Evolutionary conservation across 208 protist species (phyloP).

Genomic region (Cochliopodium minus): DNA sequence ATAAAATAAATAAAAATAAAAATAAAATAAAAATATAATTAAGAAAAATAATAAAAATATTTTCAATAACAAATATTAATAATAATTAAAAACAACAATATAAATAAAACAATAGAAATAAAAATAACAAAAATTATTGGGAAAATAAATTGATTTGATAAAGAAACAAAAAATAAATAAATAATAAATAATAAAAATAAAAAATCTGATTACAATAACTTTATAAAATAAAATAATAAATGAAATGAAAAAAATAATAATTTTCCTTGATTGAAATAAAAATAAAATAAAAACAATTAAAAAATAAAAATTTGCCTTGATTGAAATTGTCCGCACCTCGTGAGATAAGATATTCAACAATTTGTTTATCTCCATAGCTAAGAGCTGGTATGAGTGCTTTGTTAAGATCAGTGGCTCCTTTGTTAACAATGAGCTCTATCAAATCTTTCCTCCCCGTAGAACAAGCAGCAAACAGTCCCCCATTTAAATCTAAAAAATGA

Average conservation of each 20-base stretch:
- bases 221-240: slow-evolving; percentile 9
- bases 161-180: slow-evolving; percentile 14
- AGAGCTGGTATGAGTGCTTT: too few species aligned
- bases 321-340: not conserved
- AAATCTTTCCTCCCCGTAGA: too few species aligned
- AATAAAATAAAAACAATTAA: slow-evolving; percentile 13
- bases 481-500: slow-evolving; percentile 10
- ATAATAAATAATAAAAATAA: slow-evolving; percentile 14
- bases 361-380: too few species aligned
- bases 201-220: slow-evolving; percentile 9
- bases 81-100: slow-evolving; percentile 14
- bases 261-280: slow-evolving; percentile 10
- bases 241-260: slow-evolving; percentile 13
- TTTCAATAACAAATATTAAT: slow-evolving; percentile 7
- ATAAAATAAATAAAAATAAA: slow-evolving; percentile 5
- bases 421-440: too few species aligned
- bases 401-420: too few species aligned
- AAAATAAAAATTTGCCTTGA: slow-evolving; percentile 8
- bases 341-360: slow-evolving; percentile 10
- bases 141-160: slow-evolving; percentile 11
- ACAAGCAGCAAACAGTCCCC: slow-evolving; percentile 8
- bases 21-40: slow-evolving; percentile 5
- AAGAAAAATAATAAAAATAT: slow-evolving; percentile 12
- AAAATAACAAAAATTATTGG: slow-evolving; percentile 11
- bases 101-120: slow-evolving; percentile 14